phyloP scores from a whole-genome alignment of 371 early-diverging fungal species.

The Mortierella polycephala region DNA sequence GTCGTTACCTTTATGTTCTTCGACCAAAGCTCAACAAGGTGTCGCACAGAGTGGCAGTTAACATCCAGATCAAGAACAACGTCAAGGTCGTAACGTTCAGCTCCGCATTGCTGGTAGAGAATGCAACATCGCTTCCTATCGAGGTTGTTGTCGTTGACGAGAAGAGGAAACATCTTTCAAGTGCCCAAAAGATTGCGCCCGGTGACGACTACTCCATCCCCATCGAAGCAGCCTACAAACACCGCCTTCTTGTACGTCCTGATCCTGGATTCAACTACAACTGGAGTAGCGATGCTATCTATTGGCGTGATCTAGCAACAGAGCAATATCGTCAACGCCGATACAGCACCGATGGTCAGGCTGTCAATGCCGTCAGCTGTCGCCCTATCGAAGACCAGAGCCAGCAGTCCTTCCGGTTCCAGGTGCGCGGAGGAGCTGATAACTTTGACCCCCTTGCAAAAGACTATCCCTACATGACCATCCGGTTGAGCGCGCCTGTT shows the following conservation, averaged over 20 bases:
- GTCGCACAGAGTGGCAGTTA: constrained; percentile 86
- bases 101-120: constrained; percentile 84
- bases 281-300: constrained; percentile 78
- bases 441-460: constrained; percentile 66
- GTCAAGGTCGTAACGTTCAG: constrained; percentile 94
- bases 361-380: constrained; percentile 62
- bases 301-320: constrained; percentile 66
- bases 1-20: constrained; percentile 78
- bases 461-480: constrained; percentile 85
- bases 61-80: constrained; percentile 85
- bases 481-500: constrained; percentile 89
- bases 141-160: constrained; percentile 84
- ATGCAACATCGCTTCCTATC: constrained; percentile 81
- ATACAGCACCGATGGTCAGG: constrained; percentile 24
- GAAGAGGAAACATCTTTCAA: constrained; percentile 64
- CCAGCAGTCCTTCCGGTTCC: constrained; percentile 80
- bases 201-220: constrained; percentile 89
- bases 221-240: constrained; percentile 83
- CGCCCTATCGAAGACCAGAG: constrained; percentile 57
- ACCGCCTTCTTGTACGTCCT: constrained; percentile 85
- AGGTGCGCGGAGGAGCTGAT: constrained; percentile 66
- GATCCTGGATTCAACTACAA: constrained; percentile 84
- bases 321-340: constrained; percentile 38
- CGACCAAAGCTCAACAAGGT: constrained; percentile 83
- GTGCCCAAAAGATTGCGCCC: constrained; percentile 66